phyloP scores from a whole-genome alignment of 73 alveolate genomes.

The Paramecium sexaurelia region DNA sequence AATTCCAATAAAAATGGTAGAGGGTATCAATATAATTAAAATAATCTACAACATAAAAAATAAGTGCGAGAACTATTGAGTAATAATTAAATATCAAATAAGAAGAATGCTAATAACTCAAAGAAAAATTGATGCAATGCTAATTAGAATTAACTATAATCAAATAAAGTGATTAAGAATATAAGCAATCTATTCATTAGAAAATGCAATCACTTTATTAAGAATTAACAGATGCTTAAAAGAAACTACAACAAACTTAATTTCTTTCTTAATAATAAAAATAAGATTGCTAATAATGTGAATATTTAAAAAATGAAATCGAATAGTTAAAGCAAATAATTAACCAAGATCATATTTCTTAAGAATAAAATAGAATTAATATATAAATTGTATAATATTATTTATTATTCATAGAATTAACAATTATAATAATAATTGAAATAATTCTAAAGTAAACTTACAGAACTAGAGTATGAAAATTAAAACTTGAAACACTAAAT shows the following conservation, averaged over 20 bases:
- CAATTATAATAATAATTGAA: background rate
- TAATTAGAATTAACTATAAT: background rate
- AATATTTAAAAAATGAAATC: background rate
- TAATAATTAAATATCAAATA: background rate
- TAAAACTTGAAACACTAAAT: background rate
- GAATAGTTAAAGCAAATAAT: background rate
- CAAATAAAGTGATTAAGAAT: slow-evolving; percentile 37
- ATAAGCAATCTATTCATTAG: background rate
- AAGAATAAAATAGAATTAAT: slow-evolving; percentile 38
- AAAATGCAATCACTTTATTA: background rate
- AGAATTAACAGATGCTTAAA: background rate
- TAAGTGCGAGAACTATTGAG: background rate
- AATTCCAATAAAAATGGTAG: slow-evolving; percentile 33
- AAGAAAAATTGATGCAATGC: background rate
- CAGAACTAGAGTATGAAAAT: slow-evolving; percentile 26
- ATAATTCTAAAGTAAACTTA: background rate
- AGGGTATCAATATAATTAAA: background rate
- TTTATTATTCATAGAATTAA: background rate
- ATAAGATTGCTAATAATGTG: slow-evolving; percentile 3
- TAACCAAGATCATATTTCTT: background rate
- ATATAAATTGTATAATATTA: background rate
- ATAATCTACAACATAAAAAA: background rate
- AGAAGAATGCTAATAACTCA: background rate
- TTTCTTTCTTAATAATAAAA: background rate
- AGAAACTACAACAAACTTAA: background rate